Percentiles rank a stretch among this genome's conserved stretches.
Conservation (phyloP, 1,284 basidiomycete genomes). For the Flammula alnicola region DNA sequence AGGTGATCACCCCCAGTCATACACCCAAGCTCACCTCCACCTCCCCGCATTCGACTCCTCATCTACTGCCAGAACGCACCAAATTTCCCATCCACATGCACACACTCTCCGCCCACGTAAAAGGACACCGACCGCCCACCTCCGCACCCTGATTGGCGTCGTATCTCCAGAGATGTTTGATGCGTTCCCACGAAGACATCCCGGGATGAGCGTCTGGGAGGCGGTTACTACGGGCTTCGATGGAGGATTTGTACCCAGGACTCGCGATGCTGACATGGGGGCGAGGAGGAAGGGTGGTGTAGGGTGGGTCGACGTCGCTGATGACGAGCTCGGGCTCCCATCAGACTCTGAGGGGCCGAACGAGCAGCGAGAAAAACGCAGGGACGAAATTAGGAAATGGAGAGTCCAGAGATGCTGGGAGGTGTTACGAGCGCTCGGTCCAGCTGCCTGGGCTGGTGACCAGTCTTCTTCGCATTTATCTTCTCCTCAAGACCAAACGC, state of each 20-base stretch:
- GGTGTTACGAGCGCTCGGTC: constrained; percentile 70
- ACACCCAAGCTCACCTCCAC: constrained; percentile 64
- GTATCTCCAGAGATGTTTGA: constrained; percentile 91
- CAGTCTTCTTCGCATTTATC: too few species aligned
- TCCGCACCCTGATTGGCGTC: constrained; percentile 84
- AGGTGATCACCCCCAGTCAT: constrained; percentile 95
- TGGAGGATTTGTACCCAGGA: constrained; percentile 68
- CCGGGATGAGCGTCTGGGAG: constrained; percentile 73
- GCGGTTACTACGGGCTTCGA: constrained; percentile 87
- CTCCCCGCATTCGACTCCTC: constrained; percentile 47
- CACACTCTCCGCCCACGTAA: constrained; percentile 56
- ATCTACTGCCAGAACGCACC: constrained; percentile 64
- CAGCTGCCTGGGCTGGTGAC: constrained; percentile 36
- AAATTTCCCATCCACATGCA: too few species aligned
- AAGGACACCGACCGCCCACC: constrained; percentile 63
- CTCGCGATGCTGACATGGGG: constrained; percentile 10
- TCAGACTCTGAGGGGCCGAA: constrained; percentile 15
- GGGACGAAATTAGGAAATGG: constrained; percentile 44
- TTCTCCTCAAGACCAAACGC: constrained; percentile 32
- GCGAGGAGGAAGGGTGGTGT: constrained; percentile 46
- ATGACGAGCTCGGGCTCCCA: constrained; percentile 22
- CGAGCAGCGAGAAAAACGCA: constrained; percentile 29
- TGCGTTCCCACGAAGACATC: constrained; percentile 81
- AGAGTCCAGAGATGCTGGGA: constrained; percentile 51
- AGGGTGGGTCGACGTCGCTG: constrained; percentile 36